Evolutionary conservation across 331 rosid species (phyloP), one percentile per base, ranked within the genome.

Genomic region (Malus hybrid): DNA sequence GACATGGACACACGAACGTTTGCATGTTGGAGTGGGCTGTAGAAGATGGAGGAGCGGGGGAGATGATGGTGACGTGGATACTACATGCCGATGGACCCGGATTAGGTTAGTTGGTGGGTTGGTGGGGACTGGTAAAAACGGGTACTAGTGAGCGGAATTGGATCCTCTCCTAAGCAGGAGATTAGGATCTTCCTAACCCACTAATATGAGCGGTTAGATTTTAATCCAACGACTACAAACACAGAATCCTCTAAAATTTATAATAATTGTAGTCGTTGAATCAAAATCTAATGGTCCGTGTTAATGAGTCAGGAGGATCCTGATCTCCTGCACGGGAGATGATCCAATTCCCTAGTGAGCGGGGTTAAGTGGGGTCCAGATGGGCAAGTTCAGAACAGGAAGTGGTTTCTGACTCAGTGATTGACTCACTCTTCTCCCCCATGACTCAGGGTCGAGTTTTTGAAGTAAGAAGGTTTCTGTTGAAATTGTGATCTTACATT

Each of bases 21-120:
- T 56, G 72, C 33, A 36, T 19, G 68, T 16, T 76, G 60, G 71
- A 10, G 66, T 61, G 66, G 5, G 20, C 62, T 56, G 22, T 56
- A 7, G 66, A 61, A 11, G 66, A 61, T 10, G 33, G 32, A 3
- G 63, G 28, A 19, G 29, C 6, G 55, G 54, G 22, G 29, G 19
- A 24, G n/a, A 61, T 68, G 77, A 48, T 60, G 85, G 60, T 78
- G 85, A 78, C 79, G 80, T 65, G 76, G 80, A 22, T 50, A 54
- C 20, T 39, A 27, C n/a, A 39, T 22, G 63, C 20, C 14, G 39
- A 28, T 15, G 78, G 74, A 10, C 82, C 77, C 73, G 8, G 14
- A 22, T 34, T 36, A 12, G 31, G 66, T 34, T 24, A 9, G 20
- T 10, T 54, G 39, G 67, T 72, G 57, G 62, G 77, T 59, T 32